These are phyloP conservation scores for Dothistroma pini DNA, from an alignment of 2,329 filamentous ascomycete species.

Conservation along the genomic window DNA sequence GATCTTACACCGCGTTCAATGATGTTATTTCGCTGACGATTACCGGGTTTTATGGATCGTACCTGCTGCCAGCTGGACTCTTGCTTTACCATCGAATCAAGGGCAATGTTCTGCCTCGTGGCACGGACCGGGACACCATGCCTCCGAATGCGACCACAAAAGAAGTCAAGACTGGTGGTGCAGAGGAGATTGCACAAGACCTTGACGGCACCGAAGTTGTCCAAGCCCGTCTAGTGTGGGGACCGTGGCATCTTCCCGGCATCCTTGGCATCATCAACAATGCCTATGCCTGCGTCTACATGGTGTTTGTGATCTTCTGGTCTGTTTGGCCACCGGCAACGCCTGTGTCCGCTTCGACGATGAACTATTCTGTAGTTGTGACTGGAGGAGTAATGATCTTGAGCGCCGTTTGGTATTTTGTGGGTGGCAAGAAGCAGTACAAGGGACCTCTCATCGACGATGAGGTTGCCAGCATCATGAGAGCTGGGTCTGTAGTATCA, in stretches of 20 bases:
- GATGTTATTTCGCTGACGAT: constrained; percentile 45
- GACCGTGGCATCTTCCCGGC: constrained; percentile 54
- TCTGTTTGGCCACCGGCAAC: constrained; percentile 48
- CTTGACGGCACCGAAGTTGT: constrained; percentile 14
- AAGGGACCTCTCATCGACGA: constrained; percentile 38
- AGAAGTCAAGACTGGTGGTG: background rate
- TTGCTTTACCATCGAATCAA: constrained; percentile 42
- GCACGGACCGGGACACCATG: constrained; percentile 27
- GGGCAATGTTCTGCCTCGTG: constrained; percentile 39
- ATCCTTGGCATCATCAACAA: constrained; percentile 54
- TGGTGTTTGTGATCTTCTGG: constrained; percentile 56
- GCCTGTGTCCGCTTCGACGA: constrained; percentile 32
- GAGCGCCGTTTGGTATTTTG: constrained; percentile 37
- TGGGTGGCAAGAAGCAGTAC: constrained; percentile 37
- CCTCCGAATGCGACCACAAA: background rate
- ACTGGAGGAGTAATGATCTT: constrained; percentile 40
- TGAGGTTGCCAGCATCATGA: constrained; percentile 31
- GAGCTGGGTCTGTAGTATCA: constrained; percentile 23
- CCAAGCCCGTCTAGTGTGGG: constrained; percentile 47
- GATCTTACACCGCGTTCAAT: constrained; percentile 43
- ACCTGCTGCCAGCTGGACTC: constrained; percentile 40
- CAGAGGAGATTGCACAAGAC: constrained; percentile 1
- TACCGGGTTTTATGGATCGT: constrained; percentile 44
- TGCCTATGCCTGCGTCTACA: constrained; percentile 51
- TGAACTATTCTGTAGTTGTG: constrained; percentile 45